Evolutionary conservation across 805 yeast genomes (phyloP).

Genomic region (Pichia nakasei): DNA sequence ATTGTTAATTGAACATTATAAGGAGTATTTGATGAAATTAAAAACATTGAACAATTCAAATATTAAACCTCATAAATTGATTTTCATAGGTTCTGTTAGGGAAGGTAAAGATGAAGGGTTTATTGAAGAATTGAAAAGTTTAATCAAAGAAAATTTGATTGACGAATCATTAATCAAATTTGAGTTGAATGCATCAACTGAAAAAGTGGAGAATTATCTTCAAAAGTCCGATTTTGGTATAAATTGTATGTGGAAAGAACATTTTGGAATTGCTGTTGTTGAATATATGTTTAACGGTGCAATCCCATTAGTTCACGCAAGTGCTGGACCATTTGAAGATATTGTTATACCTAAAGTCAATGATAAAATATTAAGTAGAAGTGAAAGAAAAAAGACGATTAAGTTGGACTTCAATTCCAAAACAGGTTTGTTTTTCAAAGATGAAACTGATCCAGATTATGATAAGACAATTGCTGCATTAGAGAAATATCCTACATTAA

Average conservation of each 20-base stretch:
- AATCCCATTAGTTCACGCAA: conserved; percentile 84
- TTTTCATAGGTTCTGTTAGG: conserved; percentile 81
- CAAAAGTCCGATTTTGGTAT: conserved; percentile 61
- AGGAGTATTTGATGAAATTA: conserved; percentile 35
- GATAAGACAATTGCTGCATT: conserved; percentile 18
- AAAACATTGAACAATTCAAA: conserved; percentile 3
- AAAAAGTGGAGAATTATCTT: conserved; percentile 46
- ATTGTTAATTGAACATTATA: conserved; percentile 57
- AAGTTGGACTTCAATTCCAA: conserved; percentile 22
- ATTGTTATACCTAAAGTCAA: conserved; percentile 50
- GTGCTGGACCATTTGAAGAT: conserved; percentile 91
- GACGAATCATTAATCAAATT: conserved; percentile 28
- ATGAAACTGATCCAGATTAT: conserved; percentile 61
- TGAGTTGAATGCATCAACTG: conserved; percentile 63
- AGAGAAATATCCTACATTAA: conserved; percentile 28
- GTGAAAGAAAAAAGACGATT: not conserved
- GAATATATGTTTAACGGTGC: conserved; percentile 83
- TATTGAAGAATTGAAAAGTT: conserved; percentile 39
- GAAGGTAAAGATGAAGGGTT: conserved; percentile 53
- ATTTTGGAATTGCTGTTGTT: conserved; percentile 95
- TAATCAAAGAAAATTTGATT: conserved; percentile 37
- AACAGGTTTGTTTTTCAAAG: conserved; percentile 76
- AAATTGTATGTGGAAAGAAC: conserved; percentile 99
- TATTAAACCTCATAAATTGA: conserved; percentile 41
- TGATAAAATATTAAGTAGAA: conserved; percentile 15